phyloP scores from a whole-genome alignment of 2,329 filamentous ascomycete genomes.

The Colletotrichum echinochloae region DNA sequence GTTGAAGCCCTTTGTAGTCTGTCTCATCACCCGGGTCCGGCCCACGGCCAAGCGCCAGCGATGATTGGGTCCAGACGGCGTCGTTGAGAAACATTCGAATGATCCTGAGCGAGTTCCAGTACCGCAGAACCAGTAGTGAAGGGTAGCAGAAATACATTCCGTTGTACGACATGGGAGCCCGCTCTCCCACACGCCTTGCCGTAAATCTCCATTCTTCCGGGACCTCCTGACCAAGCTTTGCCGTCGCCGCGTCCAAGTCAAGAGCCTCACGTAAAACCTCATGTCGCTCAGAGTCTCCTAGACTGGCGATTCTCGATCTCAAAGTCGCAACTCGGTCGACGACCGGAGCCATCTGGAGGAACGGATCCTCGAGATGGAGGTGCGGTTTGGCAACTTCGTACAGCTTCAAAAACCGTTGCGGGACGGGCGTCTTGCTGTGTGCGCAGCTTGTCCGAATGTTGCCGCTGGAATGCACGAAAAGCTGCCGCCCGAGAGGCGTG shows the following conservation, averaged over 20 bases:
- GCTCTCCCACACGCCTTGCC: conserved; percentile 15
- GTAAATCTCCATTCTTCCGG: conserved; percentile 31
- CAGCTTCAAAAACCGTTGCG: conserved; percentile 41
- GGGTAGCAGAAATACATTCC: conserved; percentile 42
- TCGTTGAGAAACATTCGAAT: conserved; percentile 44
- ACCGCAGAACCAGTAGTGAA: conserved; percentile 41
- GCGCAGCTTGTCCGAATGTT: conserved; percentile 47
- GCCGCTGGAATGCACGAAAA: conserved; percentile 45
- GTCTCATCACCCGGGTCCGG: conserved; percentile 17
- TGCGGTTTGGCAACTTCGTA: conserved; percentile 32
- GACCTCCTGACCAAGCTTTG: conserved; percentile 15
- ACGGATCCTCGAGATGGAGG: conserved; percentile 38
- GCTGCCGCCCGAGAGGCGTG: conserved; percentile 41
- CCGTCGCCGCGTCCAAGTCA: conserved; percentile 40
- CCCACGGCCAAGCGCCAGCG: conserved; percentile 13
- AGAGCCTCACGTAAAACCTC: conserved; percentile 42
- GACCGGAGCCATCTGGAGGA: conserved; percentile 38
- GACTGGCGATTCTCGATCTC: conserved; percentile 30
- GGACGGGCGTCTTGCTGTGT: conserved; percentile 43
- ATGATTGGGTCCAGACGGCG: conserved; percentile 33
- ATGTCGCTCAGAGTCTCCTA: conserved; percentile 10
- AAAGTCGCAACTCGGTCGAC: conserved; percentile 42
- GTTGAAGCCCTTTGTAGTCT: conserved; percentile 20
- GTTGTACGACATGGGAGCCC: conserved; percentile 40
- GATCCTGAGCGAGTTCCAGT: conserved; percentile 46